Evolutionary conservation across 2,329 filamentous ascomycete genomes (phyloP).

Genomic region (Cladosporium austrohemisphaericum): DNA sequence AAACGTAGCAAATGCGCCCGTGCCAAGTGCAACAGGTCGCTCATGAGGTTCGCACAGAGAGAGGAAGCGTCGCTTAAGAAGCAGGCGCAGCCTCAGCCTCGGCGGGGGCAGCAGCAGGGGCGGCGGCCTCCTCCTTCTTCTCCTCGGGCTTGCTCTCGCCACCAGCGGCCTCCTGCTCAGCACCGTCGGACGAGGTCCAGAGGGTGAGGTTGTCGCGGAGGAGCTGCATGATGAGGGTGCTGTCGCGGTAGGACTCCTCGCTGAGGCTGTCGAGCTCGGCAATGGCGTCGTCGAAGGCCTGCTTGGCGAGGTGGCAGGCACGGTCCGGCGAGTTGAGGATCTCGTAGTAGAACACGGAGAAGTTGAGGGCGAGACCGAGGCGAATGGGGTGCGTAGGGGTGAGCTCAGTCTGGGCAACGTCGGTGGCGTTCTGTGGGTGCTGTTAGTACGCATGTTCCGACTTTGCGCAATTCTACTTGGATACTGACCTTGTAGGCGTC

Average conservation of each 20-base stretch:
- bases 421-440: slow-evolving; percentile 75
- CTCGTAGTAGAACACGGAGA: slow-evolving; percentile 99
- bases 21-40: slow-evolving; percentile 5
- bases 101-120: slow-evolving; percentile 36
- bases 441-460: slow-evolving; percentile 13
- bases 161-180: slow-evolving; percentile 67
- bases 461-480: not conserved
- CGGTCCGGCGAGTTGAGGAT: slow-evolving; percentile 97
- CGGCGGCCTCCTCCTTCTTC: slow-evolving; percentile 38
- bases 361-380: slow-evolving; percentile 95
- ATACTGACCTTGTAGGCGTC: slow-evolving; percentile 90
- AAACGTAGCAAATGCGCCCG: slow-evolving; percentile 12
- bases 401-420: slow-evolving; percentile 95
- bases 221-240: slow-evolving; percentile 98
- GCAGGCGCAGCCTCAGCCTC: slow-evolving; percentile 14
- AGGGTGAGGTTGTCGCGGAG: slow-evolving; percentile 97
- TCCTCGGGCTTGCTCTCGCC: slow-evolving; percentile 55
- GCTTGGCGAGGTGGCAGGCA: slow-evolving; percentile 97
- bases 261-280: slow-evolving; percentile 97
- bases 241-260: slow-evolving; percentile 98
- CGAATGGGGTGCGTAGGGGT: slow-evolving; percentile 97
- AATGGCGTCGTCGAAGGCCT: slow-evolving; percentile 97
- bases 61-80: slow-evolving; percentile 18
- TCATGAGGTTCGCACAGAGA: slow-evolving; percentile 11
- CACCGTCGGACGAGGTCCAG: slow-evolving; percentile 92